A percentile compares a stretch with the other conserved stretches of the same genome.
Evolutionary conservation across 805 yeast genomes (phyloP).

Genomic region (Torulaspora indica): DNA sequence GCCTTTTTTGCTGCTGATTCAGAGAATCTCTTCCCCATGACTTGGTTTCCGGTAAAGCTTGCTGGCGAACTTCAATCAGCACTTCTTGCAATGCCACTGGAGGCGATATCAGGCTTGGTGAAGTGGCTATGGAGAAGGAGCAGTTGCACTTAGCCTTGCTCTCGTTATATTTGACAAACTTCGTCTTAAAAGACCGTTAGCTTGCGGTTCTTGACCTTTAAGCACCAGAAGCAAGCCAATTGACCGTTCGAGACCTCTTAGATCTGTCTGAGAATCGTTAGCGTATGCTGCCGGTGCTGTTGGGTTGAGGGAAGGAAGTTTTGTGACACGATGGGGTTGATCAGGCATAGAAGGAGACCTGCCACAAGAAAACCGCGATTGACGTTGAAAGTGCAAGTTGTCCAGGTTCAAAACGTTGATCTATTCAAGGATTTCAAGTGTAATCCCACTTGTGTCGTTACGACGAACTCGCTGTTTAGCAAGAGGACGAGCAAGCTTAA

Average conservation of each 20-base stretch:
- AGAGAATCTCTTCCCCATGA: conserved; percentile 37
- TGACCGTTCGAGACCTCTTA: neutral
- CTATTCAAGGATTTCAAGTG: conserved; percentile 27
- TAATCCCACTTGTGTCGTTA: conserved; percentile 31
- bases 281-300: neutral
- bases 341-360: conserved; percentile 17
- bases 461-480: conserved; percentile 26
- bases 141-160: neutral
- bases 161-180: conserved; percentile 4
- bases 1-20: conserved; percentile 36
- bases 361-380: conserved; percentile 14
- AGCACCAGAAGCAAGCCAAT: neutral
- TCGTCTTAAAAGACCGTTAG: neutral
- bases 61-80: neutral
- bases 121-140: neutral
- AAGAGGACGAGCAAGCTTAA: conserved; percentile 24
- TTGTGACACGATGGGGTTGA: conserved; percentile 16
- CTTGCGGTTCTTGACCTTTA: neutral
- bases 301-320: neutral
- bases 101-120: neutral
- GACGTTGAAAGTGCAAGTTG: conserved; percentile 21
- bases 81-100: neutral
- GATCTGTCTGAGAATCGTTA: neutral
- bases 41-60: neutral
- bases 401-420: conserved; percentile 25